Conservation (phyloP, 2,329 filamentous ascomycete genomes). For the Rhytidhysteron rufulum region DNA sequence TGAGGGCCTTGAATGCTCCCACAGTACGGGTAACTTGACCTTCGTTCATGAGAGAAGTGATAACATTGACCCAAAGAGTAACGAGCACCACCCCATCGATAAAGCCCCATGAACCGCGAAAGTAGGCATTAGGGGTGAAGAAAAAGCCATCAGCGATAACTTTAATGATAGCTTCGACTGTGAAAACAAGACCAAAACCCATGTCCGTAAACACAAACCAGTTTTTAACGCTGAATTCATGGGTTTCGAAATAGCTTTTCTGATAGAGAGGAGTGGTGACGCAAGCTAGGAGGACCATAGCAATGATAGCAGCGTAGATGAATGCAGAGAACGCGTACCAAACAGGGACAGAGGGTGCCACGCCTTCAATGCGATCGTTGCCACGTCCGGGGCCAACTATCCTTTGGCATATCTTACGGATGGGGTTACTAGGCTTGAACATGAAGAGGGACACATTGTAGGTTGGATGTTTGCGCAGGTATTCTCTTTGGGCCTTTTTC, state of each 20-base stretch:
- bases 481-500: constrained; percentile 86
- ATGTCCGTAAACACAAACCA: constrained; percentile 97
- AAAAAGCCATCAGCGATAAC: constrained; percentile 92
- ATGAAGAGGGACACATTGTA: constrained; percentile 93
- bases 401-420: constrained; percentile 79
- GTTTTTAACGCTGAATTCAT: constrained; percentile 61
- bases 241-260: constrained; percentile 70
- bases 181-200: constrained; percentile 84
- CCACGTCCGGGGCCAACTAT: constrained; percentile 91
- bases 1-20: constrained; percentile 93
- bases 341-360: constrained; percentile 79
- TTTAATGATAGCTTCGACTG: constrained; percentile 82
- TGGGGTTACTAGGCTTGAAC: constrained; percentile 71
- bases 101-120: constrained; percentile 92
- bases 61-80: constrained; percentile 92
- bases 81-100: constrained; percentile 90
- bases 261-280: constrained; percentile 94
- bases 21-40: constrained; percentile 84
- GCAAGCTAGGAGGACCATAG: constrained; percentile 96
- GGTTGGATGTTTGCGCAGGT: constrained; percentile 76
- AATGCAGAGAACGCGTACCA: constrained; percentile 95
- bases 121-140: constrained; percentile 96
- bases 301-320: constrained; percentile 88
- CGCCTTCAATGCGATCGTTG: constrained; percentile 79
- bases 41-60: constrained; percentile 75